Percentiles rank a stretch among this genome's conserved stretches.
Conservation (phyloP, 768 basidiomycete genomes). For the Rhizopogon roseolus region DNA sequence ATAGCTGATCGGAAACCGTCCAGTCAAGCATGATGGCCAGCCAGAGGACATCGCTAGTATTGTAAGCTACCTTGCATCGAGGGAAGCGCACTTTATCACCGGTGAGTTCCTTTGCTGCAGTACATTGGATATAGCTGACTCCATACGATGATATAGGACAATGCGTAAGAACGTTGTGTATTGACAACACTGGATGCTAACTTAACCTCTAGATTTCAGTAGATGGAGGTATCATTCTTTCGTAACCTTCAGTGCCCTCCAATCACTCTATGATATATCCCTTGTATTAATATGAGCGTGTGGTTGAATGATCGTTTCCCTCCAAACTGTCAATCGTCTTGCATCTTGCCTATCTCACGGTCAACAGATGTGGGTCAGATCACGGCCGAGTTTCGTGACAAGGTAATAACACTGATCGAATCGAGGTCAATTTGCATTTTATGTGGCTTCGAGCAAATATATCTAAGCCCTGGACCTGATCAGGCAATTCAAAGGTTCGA, state of each 20-base stretch:
- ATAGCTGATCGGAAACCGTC: neutral
- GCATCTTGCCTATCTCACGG: too few relatives aligned
- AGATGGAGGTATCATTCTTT: slow-evolving; percentile 1
- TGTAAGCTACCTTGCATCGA: slow-evolving; percentile 20
- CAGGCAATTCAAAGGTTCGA: too few relatives aligned
- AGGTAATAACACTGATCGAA: too few relatives aligned
- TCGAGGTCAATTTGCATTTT: too few relatives aligned
- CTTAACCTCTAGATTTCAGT: neutral
- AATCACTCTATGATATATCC: neutral
- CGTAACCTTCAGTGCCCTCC: neutral
- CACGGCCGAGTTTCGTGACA: too few relatives aligned
- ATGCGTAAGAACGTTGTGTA: neutral
- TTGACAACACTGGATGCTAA: neutral
- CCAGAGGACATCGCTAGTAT: slow-evolving; percentile 19
- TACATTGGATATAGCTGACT: neutral
- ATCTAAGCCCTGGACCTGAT: too few relatives aligned
- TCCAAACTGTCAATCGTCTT: neutral
- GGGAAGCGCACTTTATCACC: slow-evolving; percentile 22
- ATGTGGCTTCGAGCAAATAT: too few relatives aligned
- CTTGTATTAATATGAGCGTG: neutral
- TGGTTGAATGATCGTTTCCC: neutral
- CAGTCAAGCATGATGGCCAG: slow-evolving; percentile 2
- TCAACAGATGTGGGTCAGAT: too few relatives aligned
- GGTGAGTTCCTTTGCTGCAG: slow-evolving; percentile 7
- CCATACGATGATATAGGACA: neutral